Conservation (phyloP, 2,329 filamentous ascomycete species). For the Harringtonia aguacate region DNA sequence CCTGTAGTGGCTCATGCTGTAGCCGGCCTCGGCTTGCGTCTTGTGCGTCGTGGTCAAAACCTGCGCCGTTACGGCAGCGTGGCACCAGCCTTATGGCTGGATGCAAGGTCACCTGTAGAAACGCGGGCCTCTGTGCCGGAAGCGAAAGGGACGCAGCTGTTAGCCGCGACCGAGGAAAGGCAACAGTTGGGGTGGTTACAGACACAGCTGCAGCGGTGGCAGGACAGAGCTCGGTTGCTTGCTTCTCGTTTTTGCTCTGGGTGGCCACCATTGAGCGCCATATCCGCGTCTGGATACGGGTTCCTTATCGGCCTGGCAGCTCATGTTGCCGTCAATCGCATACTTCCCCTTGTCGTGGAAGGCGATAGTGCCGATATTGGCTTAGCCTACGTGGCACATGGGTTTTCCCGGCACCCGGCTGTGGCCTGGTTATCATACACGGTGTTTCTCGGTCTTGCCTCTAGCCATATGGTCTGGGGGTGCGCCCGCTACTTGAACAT, state of each 20-base stretch:
- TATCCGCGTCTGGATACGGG: slow-evolving; percentile 61
- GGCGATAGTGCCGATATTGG: slow-evolving; percentile 82
- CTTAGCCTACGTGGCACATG: slow-evolving; percentile 74
- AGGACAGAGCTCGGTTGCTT: slow-evolving; percentile 15
- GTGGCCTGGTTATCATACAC: slow-evolving; percentile 60
- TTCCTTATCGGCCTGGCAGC: slow-evolving; percentile 54
- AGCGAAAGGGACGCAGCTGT: slow-evolving; percentile 11
- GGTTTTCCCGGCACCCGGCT: slow-evolving; percentile 61
- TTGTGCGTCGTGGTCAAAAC: slow-evolving; percentile 63
- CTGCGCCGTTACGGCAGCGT: slow-evolving; percentile 65
- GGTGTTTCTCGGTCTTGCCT: slow-evolving; percentile 54
- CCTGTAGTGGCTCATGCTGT: slow-evolving; percentile 67
- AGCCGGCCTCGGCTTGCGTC: slow-evolving; percentile 65
- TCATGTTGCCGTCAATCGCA: slow-evolving; percentile 67
- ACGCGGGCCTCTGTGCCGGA: neutral
- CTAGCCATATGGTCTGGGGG: slow-evolving; percentile 76
- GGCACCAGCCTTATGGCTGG: slow-evolving; percentile 36
- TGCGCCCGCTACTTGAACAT: slow-evolving; percentile 70
- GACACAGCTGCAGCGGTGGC: slow-evolving; percentile 2
- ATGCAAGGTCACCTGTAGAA: neutral
- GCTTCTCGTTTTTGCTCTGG: slow-evolving; percentile 14
- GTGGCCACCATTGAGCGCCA: slow-evolving; percentile 65
- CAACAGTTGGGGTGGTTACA: slow-evolving; percentile 16
- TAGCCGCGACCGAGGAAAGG: too few relatives aligned
- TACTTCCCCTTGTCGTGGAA: slow-evolving; percentile 63